Base-by-base conservation (phyloP, 768 basidiomycete species). In the Strobilomyces echinocephalus region DNA sequence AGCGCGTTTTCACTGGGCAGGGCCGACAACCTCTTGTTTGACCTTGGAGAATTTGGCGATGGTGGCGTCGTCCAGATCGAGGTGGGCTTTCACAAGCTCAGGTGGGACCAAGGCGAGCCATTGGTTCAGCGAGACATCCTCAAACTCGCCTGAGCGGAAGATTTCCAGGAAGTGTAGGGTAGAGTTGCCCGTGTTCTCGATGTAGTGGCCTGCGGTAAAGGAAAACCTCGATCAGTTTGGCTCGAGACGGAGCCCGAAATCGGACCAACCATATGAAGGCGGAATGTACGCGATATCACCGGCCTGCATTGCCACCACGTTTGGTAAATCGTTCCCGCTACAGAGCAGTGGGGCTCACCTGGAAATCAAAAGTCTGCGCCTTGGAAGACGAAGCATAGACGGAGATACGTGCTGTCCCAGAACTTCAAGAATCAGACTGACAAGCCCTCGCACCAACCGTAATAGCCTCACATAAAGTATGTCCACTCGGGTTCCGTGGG, bases 21-120 rank as follows among this genome's bases (percentile, higher is more conserved):
- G 62, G 10, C 74, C 74, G 15, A 81, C 78, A 14, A 85, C 70
- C 28, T 64, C 69, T 34, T 74, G 71, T 65, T 85, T 82, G n/a
- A 72, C 74, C 61, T 73, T 79, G 57, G 72, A 78, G 39, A 85
- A 69, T 9, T 72, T 69, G 4, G 72, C 64, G 41, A 85, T 76
- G 8, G 74, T 72, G 18, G 75, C 77, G 24, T 81, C 77, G 10
- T 78, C 76, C 44, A 86, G 60, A 26, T 73, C 72, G n/a, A 85
- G 76, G 58, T 85, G 80, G 0, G 80, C 81, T 62, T 82, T 81
- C 31, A 86, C 82, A 11, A 86, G 72, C 24, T 72, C 73, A 2
- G 76, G 79, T 6, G 83, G 83, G 0, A 79, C 81, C 34, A 84
- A 64, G 0, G 83, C 81, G n/a, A 85, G 71, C 83, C 83, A 84